Evolutionary conservation across 345 rosid genomes (phyloP), one percentile per base, ranked within the genome.

Genomic region (Salix purpurea): DNA sequence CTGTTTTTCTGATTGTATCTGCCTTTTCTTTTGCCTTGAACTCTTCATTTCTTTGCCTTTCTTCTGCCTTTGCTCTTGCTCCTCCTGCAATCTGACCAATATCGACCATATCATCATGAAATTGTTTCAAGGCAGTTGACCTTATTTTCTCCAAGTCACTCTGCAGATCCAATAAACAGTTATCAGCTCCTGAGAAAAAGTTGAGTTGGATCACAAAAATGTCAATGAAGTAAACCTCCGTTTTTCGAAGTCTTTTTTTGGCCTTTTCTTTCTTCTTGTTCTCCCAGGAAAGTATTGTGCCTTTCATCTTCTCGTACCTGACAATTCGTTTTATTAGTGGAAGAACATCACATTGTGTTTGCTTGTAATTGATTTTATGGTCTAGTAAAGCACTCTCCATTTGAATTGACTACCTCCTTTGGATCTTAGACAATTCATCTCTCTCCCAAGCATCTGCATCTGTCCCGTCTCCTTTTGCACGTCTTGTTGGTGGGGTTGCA

Each of bases 21-120:
- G 95, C 97, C 80, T 94, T 92, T 72, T 83, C 85, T 85, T 83
- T 88, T 66, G 83, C 90, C 84, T 88, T 85, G 14, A 77, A 34
- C 87, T 88, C 96, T 72, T 89, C 88, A 1, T 85, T 88, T 70
- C 76, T 73, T 52, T 76, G 81, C 74, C 83, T 91, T 74, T 90
- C 85, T 73, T 73, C 79, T 54, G 92, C 91, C 82, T 86, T 81
- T 62, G 83, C 86, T 81, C 83, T 89, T 72, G 97, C 95, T 66
- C 73, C 87, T 39, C 65, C 89, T 67, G 79, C 85, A 15, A 90
- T 85, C 78, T 79, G 75, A 30, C 73, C 83, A 36, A 90, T 83
- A 32, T 83, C 64, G 46, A 84, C 89, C 75, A 86, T 81, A 26
- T 89, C 87, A 1, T 71, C 78, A 26, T 16, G 79, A 62, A 74